Evolutionary conservation across 163 green algal species (phyloP).

Genomic region (Chlorella variabilis): DNA sequence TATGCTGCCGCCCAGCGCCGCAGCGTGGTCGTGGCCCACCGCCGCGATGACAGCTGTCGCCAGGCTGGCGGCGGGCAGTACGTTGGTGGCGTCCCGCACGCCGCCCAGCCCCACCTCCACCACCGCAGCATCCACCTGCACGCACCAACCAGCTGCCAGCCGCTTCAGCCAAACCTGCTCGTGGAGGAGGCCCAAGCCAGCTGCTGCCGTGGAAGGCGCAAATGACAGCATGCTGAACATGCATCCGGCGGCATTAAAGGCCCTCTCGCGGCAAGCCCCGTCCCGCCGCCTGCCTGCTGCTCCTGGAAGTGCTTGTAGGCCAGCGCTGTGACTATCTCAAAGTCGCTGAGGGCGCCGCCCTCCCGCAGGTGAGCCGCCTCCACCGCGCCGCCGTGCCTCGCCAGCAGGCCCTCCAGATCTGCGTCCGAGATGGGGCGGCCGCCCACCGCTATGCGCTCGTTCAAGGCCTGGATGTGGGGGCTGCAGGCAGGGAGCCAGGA

Average conservation of each 20-base stretch:
- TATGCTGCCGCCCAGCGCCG: constrained; percentile 86
- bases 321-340: constrained; percentile 90
- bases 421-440: constrained; percentile 35
- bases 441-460: constrained; percentile 75
- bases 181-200: too few species aligned
- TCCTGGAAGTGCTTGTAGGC: constrained; percentile 83
- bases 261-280: too few species aligned
- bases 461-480: constrained; percentile 75
- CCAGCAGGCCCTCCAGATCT: constrained; percentile 51
- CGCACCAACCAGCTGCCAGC: not conserved
- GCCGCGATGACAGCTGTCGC: constrained; percentile 72
- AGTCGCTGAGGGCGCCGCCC: constrained; percentile 70
- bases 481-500: not conserved
- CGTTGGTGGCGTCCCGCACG: constrained; percentile 93
- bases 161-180: too few species aligned
- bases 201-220: too few species aligned
- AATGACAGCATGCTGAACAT: too few species aligned
- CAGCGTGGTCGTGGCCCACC: constrained; percentile 83
- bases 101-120: constrained; percentile 94
- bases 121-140: constrained; percentile 69
- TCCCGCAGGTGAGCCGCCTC: constrained; percentile 42
- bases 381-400: constrained; percentile 27
- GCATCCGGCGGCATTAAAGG: too few species aligned
- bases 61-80: constrained; percentile 71
- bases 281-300: constrained; percentile 30